phyloP scores from a whole-genome alignment of 768 basidiomycete species.

The Tylopilus subfusipes region DNA sequence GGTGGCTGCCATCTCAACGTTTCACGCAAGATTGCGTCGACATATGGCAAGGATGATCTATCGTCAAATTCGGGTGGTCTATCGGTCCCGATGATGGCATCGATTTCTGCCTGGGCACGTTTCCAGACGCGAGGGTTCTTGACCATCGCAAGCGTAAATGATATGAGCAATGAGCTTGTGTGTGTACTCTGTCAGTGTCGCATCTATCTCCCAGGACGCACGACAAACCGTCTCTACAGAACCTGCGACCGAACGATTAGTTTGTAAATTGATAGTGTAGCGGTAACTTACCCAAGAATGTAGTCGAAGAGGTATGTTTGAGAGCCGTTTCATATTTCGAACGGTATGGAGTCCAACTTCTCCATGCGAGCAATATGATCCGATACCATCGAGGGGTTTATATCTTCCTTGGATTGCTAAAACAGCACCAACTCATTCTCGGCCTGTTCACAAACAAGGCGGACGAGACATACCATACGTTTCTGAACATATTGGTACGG shows the following conservation, averaged over 20 bases:
- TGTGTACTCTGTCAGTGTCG: not conserved
- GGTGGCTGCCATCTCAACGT: slow-evolving; percentile 12
- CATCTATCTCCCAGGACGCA: not conserved
- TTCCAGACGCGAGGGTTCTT: slow-evolving; percentile 9
- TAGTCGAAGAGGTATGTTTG: slow-evolving; percentile 12
- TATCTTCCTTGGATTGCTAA: slow-evolving; percentile 6
- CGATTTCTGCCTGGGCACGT: slow-evolving; percentile 11
- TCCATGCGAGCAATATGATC: slow-evolving; percentile 10
- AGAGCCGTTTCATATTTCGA: slow-evolving; percentile 14
- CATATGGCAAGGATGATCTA: slow-evolving; percentile 7
- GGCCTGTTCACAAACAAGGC: not conserved
- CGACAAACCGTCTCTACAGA: slow-evolving; percentile 15
- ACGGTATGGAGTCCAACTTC: slow-evolving; percentile 1
- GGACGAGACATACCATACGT: slow-evolving; percentile 4
- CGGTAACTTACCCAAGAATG: slow-evolving; percentile 12
- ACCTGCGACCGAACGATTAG: not conserved
- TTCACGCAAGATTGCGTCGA: slow-evolving; percentile 12
- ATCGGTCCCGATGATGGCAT: slow-evolving; percentile 2
- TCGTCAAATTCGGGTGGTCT: slow-evolving; percentile 9
- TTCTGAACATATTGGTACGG: slow-evolving; percentile 14
- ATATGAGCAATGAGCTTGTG: not conserved
- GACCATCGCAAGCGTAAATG: slow-evolving; percentile 15
- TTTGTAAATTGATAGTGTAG: not conserved
- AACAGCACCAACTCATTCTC: not conserved
- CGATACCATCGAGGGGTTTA: slow-evolving; percentile 13